phyloP scores from a whole-genome alignment of 495 filamentous ascomycete genomes.

The Platismatia glauca region DNA sequence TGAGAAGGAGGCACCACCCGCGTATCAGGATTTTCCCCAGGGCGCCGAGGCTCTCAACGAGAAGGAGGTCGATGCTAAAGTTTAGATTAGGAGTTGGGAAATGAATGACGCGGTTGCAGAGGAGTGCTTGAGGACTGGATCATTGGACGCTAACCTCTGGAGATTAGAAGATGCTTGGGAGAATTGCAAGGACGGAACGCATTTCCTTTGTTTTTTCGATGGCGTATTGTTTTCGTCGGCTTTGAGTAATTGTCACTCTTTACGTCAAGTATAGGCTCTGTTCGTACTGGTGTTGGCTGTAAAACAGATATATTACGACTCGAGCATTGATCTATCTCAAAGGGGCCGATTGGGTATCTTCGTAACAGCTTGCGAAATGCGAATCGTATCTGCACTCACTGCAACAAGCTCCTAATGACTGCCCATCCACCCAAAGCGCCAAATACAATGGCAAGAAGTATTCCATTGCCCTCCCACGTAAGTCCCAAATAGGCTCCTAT shows the following conservation, averaged over 20 bases:
- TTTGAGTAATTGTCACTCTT: constrained; percentile 9
- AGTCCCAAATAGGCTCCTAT: constrained; percentile 45
- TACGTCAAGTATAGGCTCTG: background rate
- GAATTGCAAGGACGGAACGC: background rate
- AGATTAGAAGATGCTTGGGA: background rate
- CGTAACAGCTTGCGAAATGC: background rate
- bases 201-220: background rate
- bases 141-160: background rate
- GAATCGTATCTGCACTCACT: background rate
- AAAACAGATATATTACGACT: constrained; percentile 7
- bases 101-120: background rate
- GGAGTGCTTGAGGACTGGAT: background rate
- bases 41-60: constrained; percentile 7
- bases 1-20: constrained; percentile 23
- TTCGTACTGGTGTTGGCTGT: background rate
- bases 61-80: constrained; percentile 23
- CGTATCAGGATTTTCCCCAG: constrained; percentile 17
- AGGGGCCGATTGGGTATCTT: background rate
- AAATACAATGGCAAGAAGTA: constrained; percentile 38
- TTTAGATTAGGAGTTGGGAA: background rate
- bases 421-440: constrained; percentile 39
- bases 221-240: background rate
- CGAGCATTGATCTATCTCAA: background rate
- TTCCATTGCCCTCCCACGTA: constrained; percentile 52
- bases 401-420: constrained; percentile 16